Percentiles rank a stretch among this genome's conserved stretches.
Evolutionary conservation across 2,329 filamentous ascomycete species (phyloP).

Genomic region (Annulohypoxylon truncatum): DNA sequence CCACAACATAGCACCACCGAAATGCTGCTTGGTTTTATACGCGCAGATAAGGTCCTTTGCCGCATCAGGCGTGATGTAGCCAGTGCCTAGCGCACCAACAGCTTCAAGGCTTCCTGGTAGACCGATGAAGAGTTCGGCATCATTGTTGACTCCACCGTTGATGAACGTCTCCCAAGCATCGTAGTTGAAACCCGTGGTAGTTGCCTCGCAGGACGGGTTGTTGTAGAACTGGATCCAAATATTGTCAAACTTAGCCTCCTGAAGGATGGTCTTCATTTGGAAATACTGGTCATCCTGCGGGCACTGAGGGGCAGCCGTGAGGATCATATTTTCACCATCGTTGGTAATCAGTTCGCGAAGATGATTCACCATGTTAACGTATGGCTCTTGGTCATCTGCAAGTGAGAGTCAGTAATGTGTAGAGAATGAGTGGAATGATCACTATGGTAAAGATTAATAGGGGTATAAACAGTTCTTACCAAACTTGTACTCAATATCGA

Average conservation of each 20-base stretch:
- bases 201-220: slow-evolving; percentile 55
- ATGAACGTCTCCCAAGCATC: slow-evolving; percentile 55
- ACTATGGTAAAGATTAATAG: neutral
- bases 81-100: slow-evolving; percentile 43
- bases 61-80: slow-evolving; percentile 51
- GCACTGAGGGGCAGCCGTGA: slow-evolving; percentile 60
- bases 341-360: slow-evolving; percentile 39
- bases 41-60: slow-evolving; percentile 55
- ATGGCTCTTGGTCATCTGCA: slow-evolving; percentile 42
- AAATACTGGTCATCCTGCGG: slow-evolving; percentile 54
- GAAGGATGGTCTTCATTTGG: slow-evolving; percentile 57
- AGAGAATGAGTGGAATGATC: neutral
- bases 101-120: slow-evolving; percentile 51
- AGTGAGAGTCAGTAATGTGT: slow-evolving; percentile 11
- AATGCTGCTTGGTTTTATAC: slow-evolving; percentile 52
- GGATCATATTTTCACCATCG: slow-evolving; percentile 43
- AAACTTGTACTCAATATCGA: slow-evolving; percentile 45
- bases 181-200: slow-evolving; percentile 55
- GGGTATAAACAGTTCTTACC: slow-evolving; percentile 29
- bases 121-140: slow-evolving; percentile 60
- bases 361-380: slow-evolving; percentile 42
- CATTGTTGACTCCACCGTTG: slow-evolving; percentile 51
- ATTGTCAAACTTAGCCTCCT: slow-evolving; percentile 51
- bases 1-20: slow-evolving; percentile 61
- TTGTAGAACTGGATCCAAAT: slow-evolving; percentile 64